These are phyloP conservation scores for Fusarium sp. DNA, from an alignment of 2,329 filamentous ascomycete species.

Conservation along the genomic window DNA sequence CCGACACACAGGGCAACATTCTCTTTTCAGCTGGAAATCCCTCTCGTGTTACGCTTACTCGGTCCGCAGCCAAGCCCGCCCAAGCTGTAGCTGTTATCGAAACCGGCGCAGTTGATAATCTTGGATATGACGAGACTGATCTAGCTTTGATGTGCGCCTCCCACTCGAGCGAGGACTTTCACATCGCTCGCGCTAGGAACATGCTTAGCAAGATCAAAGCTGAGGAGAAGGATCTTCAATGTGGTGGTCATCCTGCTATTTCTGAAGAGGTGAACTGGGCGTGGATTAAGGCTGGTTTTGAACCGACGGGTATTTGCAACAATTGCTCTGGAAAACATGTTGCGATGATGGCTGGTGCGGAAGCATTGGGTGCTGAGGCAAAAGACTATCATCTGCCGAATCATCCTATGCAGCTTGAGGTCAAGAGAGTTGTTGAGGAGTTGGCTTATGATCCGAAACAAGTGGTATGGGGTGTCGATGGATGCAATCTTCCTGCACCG, in stretches of 20 bases:
- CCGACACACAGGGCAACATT: conserved; percentile 51
- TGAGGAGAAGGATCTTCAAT: conserved; percentile 52
- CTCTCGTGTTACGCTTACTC: conserved; percentile 53
- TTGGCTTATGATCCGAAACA: conserved; percentile 44
- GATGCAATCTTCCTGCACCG: conserved; percentile 60
- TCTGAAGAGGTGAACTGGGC: conserved; percentile 49
- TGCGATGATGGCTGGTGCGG: conserved; percentile 58
- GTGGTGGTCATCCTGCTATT: conserved; percentile 55
- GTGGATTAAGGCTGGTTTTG: conserved; percentile 54
- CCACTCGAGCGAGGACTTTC: conserved; percentile 56
- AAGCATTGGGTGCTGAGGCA: conserved; percentile 47
- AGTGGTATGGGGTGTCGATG: conserved; percentile 57
- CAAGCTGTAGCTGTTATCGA: conserved; percentile 58
- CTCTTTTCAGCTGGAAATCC: conserved; percentile 56
- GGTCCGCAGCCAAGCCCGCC: conserved; percentile 59
- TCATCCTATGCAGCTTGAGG: conserved; percentile 54
- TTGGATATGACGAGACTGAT: conserved; percentile 53
- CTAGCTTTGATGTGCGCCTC: conserved; percentile 61
- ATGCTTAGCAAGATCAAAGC: conserved; percentile 53
- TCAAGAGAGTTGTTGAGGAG: conserved; percentile 52
- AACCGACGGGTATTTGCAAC: conserved; percentile 53
- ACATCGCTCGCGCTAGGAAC: conserved; percentile 49
- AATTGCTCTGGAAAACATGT: conserved; percentile 63
- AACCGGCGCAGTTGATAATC: conserved; percentile 52
- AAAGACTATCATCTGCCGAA: conserved; percentile 50